Percentiles rank a stretch among this genome's conserved stretches.
phyloP scores from a whole-genome alignment of 225 moss, liverwort and hornwort genomes.

The Pseudisothecium myosuroides region DNA sequence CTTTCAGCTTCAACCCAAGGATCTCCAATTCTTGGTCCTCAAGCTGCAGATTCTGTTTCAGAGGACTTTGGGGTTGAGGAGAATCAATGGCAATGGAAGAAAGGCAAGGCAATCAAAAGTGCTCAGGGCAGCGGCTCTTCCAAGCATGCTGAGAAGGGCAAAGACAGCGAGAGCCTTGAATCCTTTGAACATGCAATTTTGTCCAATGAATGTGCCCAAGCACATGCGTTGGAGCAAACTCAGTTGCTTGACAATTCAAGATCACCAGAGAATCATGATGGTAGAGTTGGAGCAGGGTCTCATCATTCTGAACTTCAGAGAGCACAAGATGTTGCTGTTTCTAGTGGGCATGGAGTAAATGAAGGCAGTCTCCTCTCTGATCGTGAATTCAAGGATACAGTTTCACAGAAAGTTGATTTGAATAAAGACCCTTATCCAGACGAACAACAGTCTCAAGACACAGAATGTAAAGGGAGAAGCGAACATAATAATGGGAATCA shows the following conservation, averaged over 20 bases:
- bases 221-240: not conserved
- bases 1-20: not conserved
- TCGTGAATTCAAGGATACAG: conserved; percentile 13
- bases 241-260: conserved; percentile 12
- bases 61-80: conserved; percentile 33
- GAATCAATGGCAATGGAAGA: conserved; percentile 75
- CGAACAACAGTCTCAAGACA: conserved; percentile 13
- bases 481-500: conserved; percentile 2
- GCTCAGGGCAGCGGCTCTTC: conserved; percentile 40
- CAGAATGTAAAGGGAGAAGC: conserved; percentile 1
- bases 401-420: conserved; percentile 36
- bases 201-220: not conserved
- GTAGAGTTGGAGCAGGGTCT: not conserved
- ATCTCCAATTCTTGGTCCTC: not conserved
- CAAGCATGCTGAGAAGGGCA: conserved; percentile 8
- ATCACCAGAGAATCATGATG: not conserved
- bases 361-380: not conserved
- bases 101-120: conserved; percentile 72
- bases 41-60: not conserved
- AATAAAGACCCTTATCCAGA: conserved; percentile 26
- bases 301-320: conserved; percentile 2
- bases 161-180: conserved; percentile 22
- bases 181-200: conserved; percentile 8
- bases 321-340: not conserved
- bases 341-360: not conserved